Evolutionary conservation across 495 filamentous ascomycete species (phyloP).

Genomic region (Xylaria curta): DNA sequence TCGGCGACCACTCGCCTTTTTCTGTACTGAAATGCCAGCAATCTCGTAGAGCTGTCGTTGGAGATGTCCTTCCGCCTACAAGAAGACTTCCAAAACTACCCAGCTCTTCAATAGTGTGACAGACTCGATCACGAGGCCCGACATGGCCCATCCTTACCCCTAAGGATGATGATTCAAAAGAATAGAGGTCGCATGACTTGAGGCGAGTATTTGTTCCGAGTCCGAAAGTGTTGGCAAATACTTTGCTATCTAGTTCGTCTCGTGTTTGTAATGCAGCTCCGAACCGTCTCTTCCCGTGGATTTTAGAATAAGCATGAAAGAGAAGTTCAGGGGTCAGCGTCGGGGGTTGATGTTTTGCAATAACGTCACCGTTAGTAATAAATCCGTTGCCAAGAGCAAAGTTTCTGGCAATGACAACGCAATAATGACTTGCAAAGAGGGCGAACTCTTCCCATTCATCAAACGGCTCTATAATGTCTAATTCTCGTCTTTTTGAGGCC

Average conservation of each 20-base stretch:
- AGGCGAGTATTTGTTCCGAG: slow-evolving; percentile 66
- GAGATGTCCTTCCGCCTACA: slow-evolving; percentile 80
- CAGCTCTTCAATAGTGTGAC: slow-evolving; percentile 74
- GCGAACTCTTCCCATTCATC: slow-evolving; percentile 98
- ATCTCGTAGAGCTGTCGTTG: slow-evolving; percentile 67
- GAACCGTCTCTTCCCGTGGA: slow-evolving; percentile 50
- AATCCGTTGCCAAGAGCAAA: background rate
- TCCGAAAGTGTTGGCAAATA: slow-evolving; percentile 60
- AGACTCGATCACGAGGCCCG: slow-evolving; percentile 67
- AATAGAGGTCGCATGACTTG: slow-evolving; percentile 61
- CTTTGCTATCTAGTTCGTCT: slow-evolving; percentile 32
- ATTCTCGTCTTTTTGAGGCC: slow-evolving; percentile 54
- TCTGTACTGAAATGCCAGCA: slow-evolving; percentile 72
- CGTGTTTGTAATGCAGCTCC: slow-evolving; percentile 41
- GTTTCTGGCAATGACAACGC: slow-evolving; percentile 69
- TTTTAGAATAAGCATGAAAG: slow-evolving; percentile 41
- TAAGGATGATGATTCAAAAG: slow-evolving; percentile 44
- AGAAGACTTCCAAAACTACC: slow-evolving; percentile 61
- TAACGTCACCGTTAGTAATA: background rate
- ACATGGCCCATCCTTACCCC: slow-evolving; percentile 41
- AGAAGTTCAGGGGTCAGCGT: background rate
- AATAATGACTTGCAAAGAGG: slow-evolving; percentile 85
- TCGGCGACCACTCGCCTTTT: slow-evolving; percentile 61
- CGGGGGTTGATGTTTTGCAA: background rate
- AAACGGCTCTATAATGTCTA: slow-evolving; percentile 80